Evolutionary conservation across 495 filamentous ascomycete genomes (phyloP).

Genomic region (Podospora anserina): DNA sequence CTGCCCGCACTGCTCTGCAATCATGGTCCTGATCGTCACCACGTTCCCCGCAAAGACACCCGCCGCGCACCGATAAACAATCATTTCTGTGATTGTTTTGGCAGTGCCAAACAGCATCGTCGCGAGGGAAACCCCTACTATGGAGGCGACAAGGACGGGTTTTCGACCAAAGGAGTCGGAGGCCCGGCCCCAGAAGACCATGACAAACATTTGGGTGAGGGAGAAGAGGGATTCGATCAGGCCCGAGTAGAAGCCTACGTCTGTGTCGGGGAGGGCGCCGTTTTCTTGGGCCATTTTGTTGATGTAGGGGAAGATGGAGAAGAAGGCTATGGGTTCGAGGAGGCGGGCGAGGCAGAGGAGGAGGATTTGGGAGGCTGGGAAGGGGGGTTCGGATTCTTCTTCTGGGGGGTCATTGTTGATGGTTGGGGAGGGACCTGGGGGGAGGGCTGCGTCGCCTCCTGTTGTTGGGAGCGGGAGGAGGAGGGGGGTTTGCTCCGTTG

Average conservation of each 20-base stretch:
- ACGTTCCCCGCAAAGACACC: conserved; percentile 67
- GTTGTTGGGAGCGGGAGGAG: conserved; percentile 27
- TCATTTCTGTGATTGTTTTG: conserved; percentile 61
- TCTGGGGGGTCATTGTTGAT: conserved; percentile 4
- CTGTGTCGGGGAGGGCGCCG: conserved; percentile 51
- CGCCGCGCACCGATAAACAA: conserved; percentile 60
- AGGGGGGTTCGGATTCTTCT: conserved; percentile 28
- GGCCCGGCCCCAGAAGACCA: conserved; percentile 58
- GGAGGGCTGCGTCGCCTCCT: background rate
- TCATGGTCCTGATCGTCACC: conserved; percentile 68
- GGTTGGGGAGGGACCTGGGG: background rate
- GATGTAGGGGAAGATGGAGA: conserved; percentile 72
- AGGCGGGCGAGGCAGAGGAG: conserved; percentile 64
- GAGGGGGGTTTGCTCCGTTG: conserved; percentile 39
- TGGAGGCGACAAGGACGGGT: conserved; percentile 60
- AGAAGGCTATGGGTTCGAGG: conserved; percentile 73
- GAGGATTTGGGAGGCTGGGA: conserved; percentile 59
- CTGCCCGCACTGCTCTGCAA: conserved; percentile 63
- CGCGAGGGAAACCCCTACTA: conserved; percentile 55
- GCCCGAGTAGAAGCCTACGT: conserved; percentile 70
- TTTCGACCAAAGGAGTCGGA: conserved; percentile 67
- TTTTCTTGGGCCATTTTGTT: conserved; percentile 64
- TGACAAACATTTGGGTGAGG: conserved; percentile 59
- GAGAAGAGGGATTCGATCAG: conserved; percentile 71
- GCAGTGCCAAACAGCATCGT: conserved; percentile 62